Percentiles rank a stretch among this genome's conserved stretches.
Conservation (phyloP, 148 eudicot species). For the Rhododendron ferrugineum region DNA sequence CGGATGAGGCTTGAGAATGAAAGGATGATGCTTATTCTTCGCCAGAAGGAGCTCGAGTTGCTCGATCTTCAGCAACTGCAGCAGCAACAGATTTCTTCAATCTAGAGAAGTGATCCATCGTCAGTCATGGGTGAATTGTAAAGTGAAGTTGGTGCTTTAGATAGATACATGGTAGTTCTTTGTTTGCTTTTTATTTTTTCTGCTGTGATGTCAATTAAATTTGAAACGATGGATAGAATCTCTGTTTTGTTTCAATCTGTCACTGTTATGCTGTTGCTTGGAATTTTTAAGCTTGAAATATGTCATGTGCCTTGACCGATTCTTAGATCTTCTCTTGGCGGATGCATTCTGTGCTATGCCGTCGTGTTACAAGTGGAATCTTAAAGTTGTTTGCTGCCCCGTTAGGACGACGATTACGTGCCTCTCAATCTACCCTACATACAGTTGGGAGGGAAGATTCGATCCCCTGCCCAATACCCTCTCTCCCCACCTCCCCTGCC, state of each 20-base stretch:
- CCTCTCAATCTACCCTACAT: not conserved
- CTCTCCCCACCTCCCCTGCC: too few relatives aligned
- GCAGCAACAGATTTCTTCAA: conserved; percentile 16
- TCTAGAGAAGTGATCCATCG: conserved; percentile 33
- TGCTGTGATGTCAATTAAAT: not conserved
- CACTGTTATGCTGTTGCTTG: not conserved
- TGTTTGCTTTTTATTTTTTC: not conserved
- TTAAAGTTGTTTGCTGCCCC: not conserved
- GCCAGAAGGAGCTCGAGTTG: conserved; percentile 64
- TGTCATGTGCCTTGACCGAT: not conserved
- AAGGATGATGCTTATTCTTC: conserved; percentile 59
- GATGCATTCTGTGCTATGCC: not conserved
- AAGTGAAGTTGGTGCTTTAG: not conserved
- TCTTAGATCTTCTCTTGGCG: not conserved
- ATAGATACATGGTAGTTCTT: not conserved
- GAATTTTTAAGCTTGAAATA: not conserved
- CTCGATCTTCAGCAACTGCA: conserved; percentile 23
- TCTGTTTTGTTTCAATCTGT: not conserved
- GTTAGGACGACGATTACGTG: not conserved
- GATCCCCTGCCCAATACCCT: too few relatives aligned
- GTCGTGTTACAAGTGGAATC: not conserved
- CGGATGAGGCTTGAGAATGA: conserved; percentile 63
- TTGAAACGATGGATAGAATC: not conserved
- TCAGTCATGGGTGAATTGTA: conserved; percentile 24
- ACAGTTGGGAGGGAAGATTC: too few relatives aligned